Percentiles rank a stretch among this genome's conserved stretches.
These are phyloP conservation scores for Niveomyces coronatus DNA, from an alignment of 2,329 filamentous ascomycete genomes.

Conservation along the genomic window DNA sequence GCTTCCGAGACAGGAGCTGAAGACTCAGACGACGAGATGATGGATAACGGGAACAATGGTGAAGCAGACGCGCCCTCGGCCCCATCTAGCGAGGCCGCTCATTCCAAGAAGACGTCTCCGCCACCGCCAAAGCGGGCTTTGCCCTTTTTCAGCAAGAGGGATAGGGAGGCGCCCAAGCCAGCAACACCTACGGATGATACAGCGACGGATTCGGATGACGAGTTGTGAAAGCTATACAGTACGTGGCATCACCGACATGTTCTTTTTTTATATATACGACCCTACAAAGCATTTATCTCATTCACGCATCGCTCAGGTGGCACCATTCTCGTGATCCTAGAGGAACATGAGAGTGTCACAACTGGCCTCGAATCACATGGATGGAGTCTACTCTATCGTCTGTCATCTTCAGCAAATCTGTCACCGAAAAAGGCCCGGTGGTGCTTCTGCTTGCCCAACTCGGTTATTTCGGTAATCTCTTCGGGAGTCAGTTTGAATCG, in stretches of 20 bases:
- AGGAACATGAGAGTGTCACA: too few species aligned
- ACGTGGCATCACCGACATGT: neutral
- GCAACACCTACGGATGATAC: constrained; percentile 14
- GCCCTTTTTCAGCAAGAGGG: constrained; percentile 33
- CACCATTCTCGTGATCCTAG: too few species aligned
- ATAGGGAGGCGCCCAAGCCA: constrained; percentile 17
- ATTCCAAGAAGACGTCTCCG: constrained; percentile 13
- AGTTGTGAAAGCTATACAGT: constrained; percentile 29
- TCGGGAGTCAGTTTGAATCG: constrained; percentile 48
- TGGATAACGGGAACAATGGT: constrained; percentile 15
- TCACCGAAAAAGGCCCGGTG: constrained; percentile 48
- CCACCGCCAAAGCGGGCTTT: constrained; percentile 31
- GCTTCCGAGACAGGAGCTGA: constrained; percentile 32
- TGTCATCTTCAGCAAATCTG: constrained; percentile 42
- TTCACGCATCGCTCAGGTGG: too few species aligned
- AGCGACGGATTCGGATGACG: constrained; percentile 47
- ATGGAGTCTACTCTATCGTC: constrained; percentile 17
- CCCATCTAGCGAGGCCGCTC: neutral
- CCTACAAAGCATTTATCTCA: too few species aligned
- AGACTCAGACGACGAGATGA: constrained; percentile 26
- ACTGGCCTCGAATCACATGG: too few species aligned
- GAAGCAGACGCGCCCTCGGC: neutral
- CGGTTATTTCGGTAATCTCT: constrained; percentile 47
- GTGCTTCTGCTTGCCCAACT: constrained; percentile 49
- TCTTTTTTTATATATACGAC: too few species aligned